A percentile compares a stretch with the other conserved stretches of the same genome.
These are phyloP conservation scores for Psilocybe mexicana DNA, from an alignment of 1,284 basidiomycete genomes.

Conservation along the genomic window DNA sequence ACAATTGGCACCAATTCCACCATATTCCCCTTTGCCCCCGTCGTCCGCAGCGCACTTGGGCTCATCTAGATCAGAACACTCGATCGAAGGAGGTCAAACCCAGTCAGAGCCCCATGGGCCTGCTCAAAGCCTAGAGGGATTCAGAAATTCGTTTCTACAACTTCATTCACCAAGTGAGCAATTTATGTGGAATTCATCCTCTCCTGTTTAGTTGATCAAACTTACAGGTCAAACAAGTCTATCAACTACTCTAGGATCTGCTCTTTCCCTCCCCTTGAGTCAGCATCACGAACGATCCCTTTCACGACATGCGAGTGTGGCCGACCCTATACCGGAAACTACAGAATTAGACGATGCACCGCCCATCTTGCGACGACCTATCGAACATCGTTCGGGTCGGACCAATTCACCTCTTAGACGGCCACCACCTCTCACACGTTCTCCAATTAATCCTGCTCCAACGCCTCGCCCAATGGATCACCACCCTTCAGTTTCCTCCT, in stretches of 20 bases:
- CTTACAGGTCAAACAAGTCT: conserved; percentile 22
- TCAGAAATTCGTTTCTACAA: conserved; percentile 33
- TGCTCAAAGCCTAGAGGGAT: conserved; percentile 43
- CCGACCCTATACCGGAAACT: conserved; percentile 35
- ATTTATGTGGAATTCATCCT: not conserved
- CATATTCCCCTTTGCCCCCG: conserved; percentile 32
- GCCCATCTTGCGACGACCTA: conserved; percentile 4
- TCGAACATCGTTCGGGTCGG: not conserved
- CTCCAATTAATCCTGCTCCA: not conserved
- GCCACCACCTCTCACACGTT: not conserved
- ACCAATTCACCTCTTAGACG: conserved; percentile 6
- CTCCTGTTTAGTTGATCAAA: conserved; percentile 7
- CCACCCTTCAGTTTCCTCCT: conserved; percentile 4
- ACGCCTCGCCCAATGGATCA: not conserved
- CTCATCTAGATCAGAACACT: not conserved
- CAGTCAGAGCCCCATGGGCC: conserved; percentile 9
- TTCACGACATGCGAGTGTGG: conserved; percentile 41
- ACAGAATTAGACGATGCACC: conserved; percentile 17
- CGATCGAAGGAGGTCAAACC: not conserved
- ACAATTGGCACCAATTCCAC: conserved; percentile 32
- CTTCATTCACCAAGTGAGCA: conserved; percentile 19
- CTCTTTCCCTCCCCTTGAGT: conserved; percentile 9
- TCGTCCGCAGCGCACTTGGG: conserved; percentile 10
- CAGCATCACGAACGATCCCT: conserved; percentile 28
- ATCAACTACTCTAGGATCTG: conserved; percentile 14